A percentile compares a stretch with the other conserved stretches of the same genome.
Evolutionary conservation across 192 early-diverging fungal genomes (phyloP).

Genomic region (Phlyctochytrium arcticum): DNA sequence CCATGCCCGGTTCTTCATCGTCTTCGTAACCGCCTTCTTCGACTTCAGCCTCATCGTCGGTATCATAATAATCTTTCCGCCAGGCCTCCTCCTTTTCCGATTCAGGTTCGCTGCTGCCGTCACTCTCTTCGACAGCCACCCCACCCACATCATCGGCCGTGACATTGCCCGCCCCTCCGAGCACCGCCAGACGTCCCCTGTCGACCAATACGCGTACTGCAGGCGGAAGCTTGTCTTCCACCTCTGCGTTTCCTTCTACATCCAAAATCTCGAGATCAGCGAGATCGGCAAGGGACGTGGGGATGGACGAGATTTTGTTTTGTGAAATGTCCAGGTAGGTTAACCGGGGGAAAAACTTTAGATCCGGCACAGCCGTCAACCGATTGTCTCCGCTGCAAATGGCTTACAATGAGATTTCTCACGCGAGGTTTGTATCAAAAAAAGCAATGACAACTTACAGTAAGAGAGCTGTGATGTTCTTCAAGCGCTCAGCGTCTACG

Average conservation of each 20-base stretch:
- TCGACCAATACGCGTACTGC: slow-evolving; percentile 28
- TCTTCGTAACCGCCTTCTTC: slow-evolving; percentile 17
- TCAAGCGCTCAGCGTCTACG: slow-evolving; percentile 30
- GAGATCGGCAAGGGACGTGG: slow-evolving; percentile 26
- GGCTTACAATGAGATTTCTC: too few species aligned
- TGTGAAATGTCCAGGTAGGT: slow-evolving; percentile 38
- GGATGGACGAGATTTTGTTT: slow-evolving; percentile 31
- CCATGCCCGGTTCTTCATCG: background rate
- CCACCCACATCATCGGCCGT: slow-evolving; percentile 18
- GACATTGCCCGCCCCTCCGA: slow-evolving; percentile 2
- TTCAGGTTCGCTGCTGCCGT: background rate
- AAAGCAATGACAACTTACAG: slow-evolving; percentile 33
- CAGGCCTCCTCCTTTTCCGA: slow-evolving; percentile 6
- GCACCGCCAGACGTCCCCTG: slow-evolving; percentile 14
- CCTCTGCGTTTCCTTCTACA: slow-evolving; percentile 31
- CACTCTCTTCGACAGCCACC: background rate
- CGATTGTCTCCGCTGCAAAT: slow-evolving; percentile 36
- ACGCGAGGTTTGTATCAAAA: too few species aligned
- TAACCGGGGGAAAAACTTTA: slow-evolving; percentile 34
- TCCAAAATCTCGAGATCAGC: slow-evolving; percentile 40
- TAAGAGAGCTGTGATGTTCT: slow-evolving; percentile 28
- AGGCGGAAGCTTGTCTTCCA: slow-evolving; percentile 18
- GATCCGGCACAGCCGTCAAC: slow-evolving; percentile 32
- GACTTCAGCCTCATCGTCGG: slow-evolving; percentile 16
- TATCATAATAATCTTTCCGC: slow-evolving; percentile 26